Conservation (phyloP, 2,329 filamentous ascomycete species). For the Colletotrichum sp. region DNA sequence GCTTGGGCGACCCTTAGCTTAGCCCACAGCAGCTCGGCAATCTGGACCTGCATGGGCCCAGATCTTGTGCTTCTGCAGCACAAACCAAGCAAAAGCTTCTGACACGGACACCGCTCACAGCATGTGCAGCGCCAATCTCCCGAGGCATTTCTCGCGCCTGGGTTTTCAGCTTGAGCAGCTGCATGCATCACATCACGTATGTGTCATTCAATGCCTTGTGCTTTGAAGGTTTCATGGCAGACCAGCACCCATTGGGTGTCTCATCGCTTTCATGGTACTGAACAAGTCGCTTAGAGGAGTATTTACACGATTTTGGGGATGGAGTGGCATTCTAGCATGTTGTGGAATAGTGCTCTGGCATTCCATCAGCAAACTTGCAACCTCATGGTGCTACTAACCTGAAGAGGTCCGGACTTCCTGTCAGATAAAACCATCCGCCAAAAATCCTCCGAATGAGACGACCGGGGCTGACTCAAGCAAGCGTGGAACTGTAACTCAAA, state of each 20-base stretch:
- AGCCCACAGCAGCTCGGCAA: not conserved
- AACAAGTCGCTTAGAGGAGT: not conserved
- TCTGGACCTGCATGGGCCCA: conserved; percentile 1
- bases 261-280: not conserved
- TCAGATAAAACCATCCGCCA: not conserved
- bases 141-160: not conserved
- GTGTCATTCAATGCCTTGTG: not conserved
- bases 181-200: not conserved
- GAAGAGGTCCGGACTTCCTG: not conserved
- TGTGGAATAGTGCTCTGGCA: not conserved
- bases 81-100: not conserved
- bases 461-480: not conserved
- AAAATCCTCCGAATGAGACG: not conserved
- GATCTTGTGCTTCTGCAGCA: not conserved
- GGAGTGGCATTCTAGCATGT: not conserved
- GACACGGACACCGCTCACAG: not conserved
- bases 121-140: not conserved
- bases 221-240: not conserved
- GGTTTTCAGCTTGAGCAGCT: not conserved
- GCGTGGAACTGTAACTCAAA: not conserved
- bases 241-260: not conserved
- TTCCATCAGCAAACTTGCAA: not conserved
- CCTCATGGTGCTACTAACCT: not conserved
- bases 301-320: not conserved
- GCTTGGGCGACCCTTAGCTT: not conserved